These are phyloP conservation scores for Exophiala sp. DNA, from an alignment of 2,329 filamentous ascomycete genomes.

Conservation along the genomic window DNA sequence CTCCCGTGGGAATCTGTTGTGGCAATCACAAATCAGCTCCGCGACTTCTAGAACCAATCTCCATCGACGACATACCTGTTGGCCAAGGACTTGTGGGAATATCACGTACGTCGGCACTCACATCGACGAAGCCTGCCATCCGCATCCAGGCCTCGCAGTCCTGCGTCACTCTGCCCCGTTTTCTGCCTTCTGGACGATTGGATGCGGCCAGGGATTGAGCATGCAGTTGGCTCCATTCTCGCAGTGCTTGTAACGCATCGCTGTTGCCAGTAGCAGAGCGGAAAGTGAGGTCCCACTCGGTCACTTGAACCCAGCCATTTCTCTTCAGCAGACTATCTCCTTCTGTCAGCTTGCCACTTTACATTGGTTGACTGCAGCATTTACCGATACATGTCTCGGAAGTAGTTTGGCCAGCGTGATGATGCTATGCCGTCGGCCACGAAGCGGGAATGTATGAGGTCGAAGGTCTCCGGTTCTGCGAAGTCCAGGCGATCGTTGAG, in stretches of 20 bases:
- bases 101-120: conserved; percentile 15
- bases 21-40: background rate
- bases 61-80: conserved; percentile 4
- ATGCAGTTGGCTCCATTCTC: conserved; percentile 18
- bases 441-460: conserved; percentile 60
- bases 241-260: conserved; percentile 15
- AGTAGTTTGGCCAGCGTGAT: conserved; percentile 42
- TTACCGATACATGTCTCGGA: conserved; percentile 16
- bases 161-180: conserved; percentile 9
- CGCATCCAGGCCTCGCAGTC: conserved; percentile 16
- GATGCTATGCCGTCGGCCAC: conserved; percentile 56
- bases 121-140: conserved; percentile 16
- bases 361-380: background rate
- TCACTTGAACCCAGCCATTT: conserved; percentile 16
- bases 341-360: background rate
- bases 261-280: conserved; percentile 11
- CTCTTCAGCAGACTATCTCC: conserved; percentile 5
- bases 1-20: conserved; percentile 10
- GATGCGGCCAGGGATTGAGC: conserved; percentile 1
- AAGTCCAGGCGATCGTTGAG: conserved; percentile 15
- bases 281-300: conserved; percentile 20
- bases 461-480: conserved; percentile 39
- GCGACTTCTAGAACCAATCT: too few species aligned
- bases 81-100: conserved; percentile 20
- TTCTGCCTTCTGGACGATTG: conserved; percentile 13